Conservation (phyloP, 2,329 filamentous ascomycete genomes). For the Neofusicoccum sp. region DNA sequence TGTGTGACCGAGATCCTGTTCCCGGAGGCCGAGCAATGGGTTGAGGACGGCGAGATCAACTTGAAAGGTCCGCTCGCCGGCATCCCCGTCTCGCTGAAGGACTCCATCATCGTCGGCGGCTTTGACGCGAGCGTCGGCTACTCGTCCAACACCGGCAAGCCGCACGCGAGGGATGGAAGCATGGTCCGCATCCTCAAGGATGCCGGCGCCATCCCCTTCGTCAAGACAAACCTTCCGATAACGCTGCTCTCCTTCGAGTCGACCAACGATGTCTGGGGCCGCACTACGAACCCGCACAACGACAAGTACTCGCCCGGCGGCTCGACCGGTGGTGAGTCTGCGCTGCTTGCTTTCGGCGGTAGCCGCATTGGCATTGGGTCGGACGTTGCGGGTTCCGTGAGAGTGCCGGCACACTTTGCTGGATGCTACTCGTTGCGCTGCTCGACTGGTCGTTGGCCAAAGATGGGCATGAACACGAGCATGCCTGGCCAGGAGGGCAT, state of each 20-base stretch:
- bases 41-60: slow-evolving; percentile 59
- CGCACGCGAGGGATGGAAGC: slow-evolving; percentile 64
- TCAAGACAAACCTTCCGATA: slow-evolving; percentile 87
- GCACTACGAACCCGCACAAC: slow-evolving; percentile 79
- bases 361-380: slow-evolving; percentile 87
- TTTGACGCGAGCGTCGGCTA: slow-evolving; percentile 84
- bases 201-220: slow-evolving; percentile 82
- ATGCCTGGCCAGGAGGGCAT: slow-evolving; percentile 94
- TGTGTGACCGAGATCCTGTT: slow-evolving; percentile 87
- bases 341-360: slow-evolving; percentile 74
- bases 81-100: slow-evolving; percentile 83
- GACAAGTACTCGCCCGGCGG: slow-evolving; percentile 82
- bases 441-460: slow-evolving; percentile 87
- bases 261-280: slow-evolving; percentile 76
- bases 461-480: slow-evolving; percentile 76
- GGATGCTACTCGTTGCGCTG: slow-evolving; percentile 86
- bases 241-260: slow-evolving; percentile 86
- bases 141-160: slow-evolving; percentile 68
- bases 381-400: slow-evolving; percentile 86
- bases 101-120: slow-evolving; percentile 70
- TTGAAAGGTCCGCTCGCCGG: slow-evolving; percentile 80
- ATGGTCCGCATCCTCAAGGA: slow-evolving; percentile 78
- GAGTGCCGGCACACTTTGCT: slow-evolving; percentile 83
- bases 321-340: slow-evolving; percentile 81
- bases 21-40: slow-evolving; percentile 72